Base-by-base conservation (phyloP, 805 yeast genomes). In the Schwanniomyces pseudopolymorphus region DNA sequence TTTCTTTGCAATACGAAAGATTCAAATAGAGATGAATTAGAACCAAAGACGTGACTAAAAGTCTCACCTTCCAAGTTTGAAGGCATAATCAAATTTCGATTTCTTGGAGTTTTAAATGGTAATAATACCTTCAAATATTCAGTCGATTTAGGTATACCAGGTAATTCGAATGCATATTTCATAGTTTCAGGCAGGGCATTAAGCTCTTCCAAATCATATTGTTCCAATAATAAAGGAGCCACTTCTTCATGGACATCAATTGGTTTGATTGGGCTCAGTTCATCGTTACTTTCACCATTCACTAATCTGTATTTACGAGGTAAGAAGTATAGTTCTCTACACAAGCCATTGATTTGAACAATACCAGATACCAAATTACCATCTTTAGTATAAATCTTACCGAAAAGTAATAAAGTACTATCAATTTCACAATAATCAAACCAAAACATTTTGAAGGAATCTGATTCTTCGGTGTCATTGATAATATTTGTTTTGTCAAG, bases 161-260 rank as follows among this genome's bases (percentile, higher is more conserved):
- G 81, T 17, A 86, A 62, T 60, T 92, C 97, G 70, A 94, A 94
- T 1, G 97, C 94, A 66, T 92, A 92, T 62, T 87, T 88, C 75
- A 77, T 87, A 8, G 59, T 70, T 54, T 82, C 85, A 0, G 91
- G 84, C 63, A 83, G 88, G 9, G 94, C 82, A 50, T 80, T 83
- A 45, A 89, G 73, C 22, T 75, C 72, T 8, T 74, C 75, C 25
- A 89, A 65, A 0, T 87, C 89, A 59, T 73, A 83, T 50, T 81
- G 79, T 10, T 75, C 81, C 68, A 84, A 64, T 31, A 89, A 65
- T 25, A 88, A 62, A 0, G 87, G 87, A 13, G 81, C 69, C 20
- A 92, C 78, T 63, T 92, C 97, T 13, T 82, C 86, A 52, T 84
- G 83, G 13, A 91, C 86, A 49, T 90, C 96, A 58, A 72, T 70